Conservation (phyloP, 2,329 filamentous ascomycete genomes). For the Aspergillus sergii region DNA sequence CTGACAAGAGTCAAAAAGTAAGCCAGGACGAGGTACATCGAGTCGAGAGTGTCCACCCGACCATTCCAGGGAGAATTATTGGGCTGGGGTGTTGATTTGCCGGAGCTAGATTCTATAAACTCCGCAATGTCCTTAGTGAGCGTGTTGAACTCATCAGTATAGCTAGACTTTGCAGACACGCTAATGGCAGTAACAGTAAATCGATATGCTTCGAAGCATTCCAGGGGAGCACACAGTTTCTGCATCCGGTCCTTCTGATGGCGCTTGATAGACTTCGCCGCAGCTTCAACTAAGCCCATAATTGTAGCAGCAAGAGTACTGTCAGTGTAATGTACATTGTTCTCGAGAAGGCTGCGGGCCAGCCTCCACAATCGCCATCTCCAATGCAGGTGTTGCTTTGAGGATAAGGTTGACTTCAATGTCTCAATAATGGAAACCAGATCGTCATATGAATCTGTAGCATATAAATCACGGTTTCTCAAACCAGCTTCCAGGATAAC, state of each 20-base stretch:
- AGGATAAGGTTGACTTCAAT: constrained; percentile 32
- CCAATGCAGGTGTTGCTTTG: constrained; percentile 37
- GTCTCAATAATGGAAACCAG: constrained; percentile 31
- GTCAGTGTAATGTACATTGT: constrained; percentile 27
- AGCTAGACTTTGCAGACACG: constrained; percentile 19
- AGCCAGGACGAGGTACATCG: constrained; percentile 34
- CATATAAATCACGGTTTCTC: constrained; percentile 27
- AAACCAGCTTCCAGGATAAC: constrained; percentile 41
- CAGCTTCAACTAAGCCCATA: constrained; percentile 29
- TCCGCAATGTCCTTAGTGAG: constrained; percentile 29
- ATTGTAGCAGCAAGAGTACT: constrained; percentile 23
- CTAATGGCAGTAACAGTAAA: constrained; percentile 34
- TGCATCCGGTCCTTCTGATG: constrained; percentile 31
- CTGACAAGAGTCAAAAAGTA: constrained; percentile 38
- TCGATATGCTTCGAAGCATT: constrained; percentile 42
- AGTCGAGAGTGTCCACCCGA: constrained; percentile 37
- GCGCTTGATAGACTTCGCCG: constrained; percentile 32
- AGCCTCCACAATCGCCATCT: constrained; percentile 47
- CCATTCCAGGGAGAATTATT: constrained; percentile 41
- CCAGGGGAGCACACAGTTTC: constrained; percentile 30
- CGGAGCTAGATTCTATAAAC: constrained; percentile 27
- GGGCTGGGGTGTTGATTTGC: constrained; percentile 28
- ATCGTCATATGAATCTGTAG: constrained; percentile 26
- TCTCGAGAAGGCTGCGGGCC: constrained; percentile 35
- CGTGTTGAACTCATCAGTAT: constrained; percentile 28